Base-by-base conservation (phyloP, 2,329 filamentous ascomycete genomes). In the Fusarium miscanthi region DNA sequence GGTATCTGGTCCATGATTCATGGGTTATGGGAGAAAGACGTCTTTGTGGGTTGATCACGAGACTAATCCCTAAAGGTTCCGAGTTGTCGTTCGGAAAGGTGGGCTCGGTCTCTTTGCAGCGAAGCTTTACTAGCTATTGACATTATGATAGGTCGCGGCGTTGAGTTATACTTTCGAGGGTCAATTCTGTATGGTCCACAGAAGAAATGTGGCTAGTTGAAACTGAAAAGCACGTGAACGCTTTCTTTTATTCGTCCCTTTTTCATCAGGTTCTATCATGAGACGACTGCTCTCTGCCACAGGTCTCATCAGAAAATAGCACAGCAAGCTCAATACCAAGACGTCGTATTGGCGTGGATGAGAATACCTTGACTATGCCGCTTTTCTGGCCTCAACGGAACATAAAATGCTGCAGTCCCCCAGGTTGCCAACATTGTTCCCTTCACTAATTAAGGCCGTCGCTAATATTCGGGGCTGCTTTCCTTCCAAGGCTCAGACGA, bases 171-270 rank as follows among this genome's bases (percentile, higher is more conserved):
- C 21, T 33, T 33, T 49, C 16, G 8, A 9, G 16, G 14, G 10
- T 16, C 1, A 13, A 7, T n/a, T 23, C 30, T 10, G 23, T 19
- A 13, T 3, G 7, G 2, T 6, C 3, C 0, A 13, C n/a, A 19
- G 12, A 33, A 19, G 6, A 23, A 9, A 33, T 5, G 11, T 49
- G 30, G n/a, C n/a, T 6, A 8, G 9, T 33, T 19, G 9, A 2
- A 49, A 49, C 46, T 19, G 11, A 33, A 33, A 6, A 23, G 3
- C 21, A 33, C 2, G 16, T 23, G 2, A 49, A 4, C 8, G 11
- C 11, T n/a, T 14, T 23, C 16, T 33, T 33, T 7, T 2, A 17
- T 49, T 17, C 5, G 5, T 19, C 3, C 27, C 2, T 13, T 6
- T 13, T 30, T 2, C 27, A 16, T 6, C 4, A 7, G 4, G 8